phyloP scores from a whole-genome alignment of 2,329 filamentous ascomycete genomes.

The Curvularia sp. region DNA sequence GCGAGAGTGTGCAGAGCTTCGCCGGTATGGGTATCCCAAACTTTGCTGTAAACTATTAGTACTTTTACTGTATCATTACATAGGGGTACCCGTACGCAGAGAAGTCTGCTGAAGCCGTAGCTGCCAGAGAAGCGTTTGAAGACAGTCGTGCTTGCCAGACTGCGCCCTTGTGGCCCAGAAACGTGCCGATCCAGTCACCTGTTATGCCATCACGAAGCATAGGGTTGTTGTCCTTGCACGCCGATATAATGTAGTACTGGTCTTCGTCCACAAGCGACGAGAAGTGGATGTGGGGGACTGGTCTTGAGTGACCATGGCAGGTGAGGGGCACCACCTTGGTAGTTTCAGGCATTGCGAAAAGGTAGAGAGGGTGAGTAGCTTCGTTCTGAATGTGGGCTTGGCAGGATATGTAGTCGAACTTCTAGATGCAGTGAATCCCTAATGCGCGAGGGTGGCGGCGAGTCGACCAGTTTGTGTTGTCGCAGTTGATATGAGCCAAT shows the following conservation, averaged over 20 bases:
- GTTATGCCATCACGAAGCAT: conserved; percentile 97
- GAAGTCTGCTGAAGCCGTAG: conserved; percentile 95
- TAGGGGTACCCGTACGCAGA: conserved; percentile 70
- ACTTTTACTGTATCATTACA: not conserved
- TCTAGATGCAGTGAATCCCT: conserved; percentile 22
- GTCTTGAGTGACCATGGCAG: conserved; percentile 91
- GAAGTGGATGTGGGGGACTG: conserved; percentile 90
- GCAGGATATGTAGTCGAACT: conserved; percentile 3
- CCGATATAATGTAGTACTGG: conserved; percentile 89
- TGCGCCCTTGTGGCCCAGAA: conserved; percentile 96
- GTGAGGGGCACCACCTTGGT: conserved; percentile 82
- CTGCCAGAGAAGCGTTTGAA: conserved; percentile 83
- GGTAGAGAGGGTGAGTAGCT: conserved; percentile 6
- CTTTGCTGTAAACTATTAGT: conserved; percentile 68
- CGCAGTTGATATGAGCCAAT: conserved; percentile 11
- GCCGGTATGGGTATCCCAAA: conserved; percentile 96
- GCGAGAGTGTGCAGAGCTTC: conserved; percentile 86
- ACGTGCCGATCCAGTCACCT: conserved; percentile 83
- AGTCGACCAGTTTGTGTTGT: conserved; percentile 11
- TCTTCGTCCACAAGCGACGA: conserved; percentile 83
- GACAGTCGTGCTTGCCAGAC: conserved; percentile 96
- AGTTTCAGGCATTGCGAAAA: conserved; percentile 47
- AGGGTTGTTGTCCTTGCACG: conserved; percentile 96
- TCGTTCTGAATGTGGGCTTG: not conserved
- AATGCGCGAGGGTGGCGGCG: conserved; percentile 15